phyloP scores from a whole-genome alignment of 2,329 filamentous ascomycete genomes.

The Shiraia bambusicola region DNA sequence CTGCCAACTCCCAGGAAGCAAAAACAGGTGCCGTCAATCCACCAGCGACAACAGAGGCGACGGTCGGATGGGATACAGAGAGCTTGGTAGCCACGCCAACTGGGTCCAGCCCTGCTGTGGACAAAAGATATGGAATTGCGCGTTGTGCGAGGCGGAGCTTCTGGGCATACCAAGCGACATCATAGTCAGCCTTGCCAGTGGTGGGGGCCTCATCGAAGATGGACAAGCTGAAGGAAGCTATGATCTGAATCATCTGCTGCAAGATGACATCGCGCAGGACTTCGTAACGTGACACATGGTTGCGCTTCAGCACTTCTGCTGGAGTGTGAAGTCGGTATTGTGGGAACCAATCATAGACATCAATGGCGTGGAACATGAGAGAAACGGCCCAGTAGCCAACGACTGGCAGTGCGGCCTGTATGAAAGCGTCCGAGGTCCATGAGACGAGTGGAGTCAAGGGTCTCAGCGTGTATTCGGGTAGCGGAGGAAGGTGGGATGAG shows the following conservation, averaged over 20 bases:
- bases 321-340: slow-evolving; percentile 94
- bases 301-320: slow-evolving; percentile 82
- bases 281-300: slow-evolving; percentile 81
- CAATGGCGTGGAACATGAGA: slow-evolving; percentile 82
- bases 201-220: slow-evolving; percentile 73
- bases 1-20: slow-evolving; percentile 75
- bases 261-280: slow-evolving; percentile 88
- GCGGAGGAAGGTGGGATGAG: slow-evolving; percentile 71
- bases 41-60: slow-evolving; percentile 75
- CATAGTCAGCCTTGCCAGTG: slow-evolving; percentile 77
- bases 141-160: slow-evolving; percentile 77
- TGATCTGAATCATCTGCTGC: slow-evolving; percentile 87
- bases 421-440: slow-evolving; percentile 77
- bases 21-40: slow-evolving; percentile 72
- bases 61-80: slow-evolving; percentile 67
- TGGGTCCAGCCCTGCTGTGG: slow-evolving; percentile 74
- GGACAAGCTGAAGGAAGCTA: slow-evolving; percentile 67
- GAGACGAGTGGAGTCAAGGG: slow-evolving; percentile 72
- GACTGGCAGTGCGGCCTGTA: slow-evolving; percentile 75
- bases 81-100: slow-evolving; percentile 73
- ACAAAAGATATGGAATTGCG: slow-evolving; percentile 71
- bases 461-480: slow-evolving; percentile 76
- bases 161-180: slow-evolving; percentile 86
- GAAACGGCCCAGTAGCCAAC: slow-evolving; percentile 88
- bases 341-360: slow-evolving; percentile 80